Evolutionary conservation across 2,329 filamentous ascomycete genomes (phyloP), one percentile per base, ranked within the genome.

Genomic region (Cladosporium sp.): DNA sequence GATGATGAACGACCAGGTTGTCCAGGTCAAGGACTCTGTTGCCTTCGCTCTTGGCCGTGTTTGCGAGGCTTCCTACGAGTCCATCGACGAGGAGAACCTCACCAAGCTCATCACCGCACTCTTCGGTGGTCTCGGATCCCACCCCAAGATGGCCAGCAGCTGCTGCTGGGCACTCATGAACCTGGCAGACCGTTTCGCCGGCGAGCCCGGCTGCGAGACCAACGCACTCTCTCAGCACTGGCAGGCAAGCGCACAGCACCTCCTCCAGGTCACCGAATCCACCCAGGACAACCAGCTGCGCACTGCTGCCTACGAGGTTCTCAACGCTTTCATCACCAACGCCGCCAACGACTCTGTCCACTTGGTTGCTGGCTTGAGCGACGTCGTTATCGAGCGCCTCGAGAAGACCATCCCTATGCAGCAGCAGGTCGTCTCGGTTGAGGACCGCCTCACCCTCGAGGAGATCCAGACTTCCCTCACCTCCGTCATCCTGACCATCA

Each of bases 101-200:
- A 86, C 90, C 56, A 82, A 86, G 16, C 77, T 98, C 55, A 92
- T 98, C 63, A 82, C 83, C 50, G 87, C 91, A 35, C 80, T 98
- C 8, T 98, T 98, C 75, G 83, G 84, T 59, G 93, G 92, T 43
- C 79, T 98, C 53, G 83, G 88, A 53, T 92, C 87, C 73, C 93
- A 86, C 67, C 86, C 90, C 53, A 96, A 95, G 80, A 98, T 98
- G 84, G 93, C 92, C 27, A 84, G 89, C 49, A 98, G 93, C 25
- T 97, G 93, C 82, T 98, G 93, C 75, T 96, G 94, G 93, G 91
- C 93, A 27, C 75, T 98, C 59, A 97, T 98, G 88, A 98, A 97
- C 72, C 75, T 98, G 66, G 92, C 93, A 9, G 93, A 98, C 67
- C 86, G 91, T 54, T 98, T 97, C 67, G 88, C 90, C 25, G 89